These are phyloP conservation scores for Diplodia scrobiculata DNA, from an alignment of 2,329 filamentous ascomycete genomes.

Conservation along the genomic window DNA sequence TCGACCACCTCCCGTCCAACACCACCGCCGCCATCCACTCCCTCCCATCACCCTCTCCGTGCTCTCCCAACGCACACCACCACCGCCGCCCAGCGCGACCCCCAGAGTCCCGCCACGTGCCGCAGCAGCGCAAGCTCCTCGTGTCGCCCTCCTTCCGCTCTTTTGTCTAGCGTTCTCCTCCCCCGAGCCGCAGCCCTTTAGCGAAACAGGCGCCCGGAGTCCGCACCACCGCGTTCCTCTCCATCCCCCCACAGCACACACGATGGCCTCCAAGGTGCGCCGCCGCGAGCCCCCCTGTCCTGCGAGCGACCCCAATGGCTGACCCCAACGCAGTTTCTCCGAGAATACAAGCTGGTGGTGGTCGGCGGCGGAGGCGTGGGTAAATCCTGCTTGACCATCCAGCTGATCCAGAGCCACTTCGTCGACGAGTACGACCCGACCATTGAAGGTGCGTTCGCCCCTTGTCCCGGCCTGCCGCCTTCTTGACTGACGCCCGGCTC, in stretches of 20 bases:
- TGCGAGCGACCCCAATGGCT: constrained; percentile 32
- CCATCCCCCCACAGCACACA: constrained; percentile 30
- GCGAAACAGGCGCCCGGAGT: constrained; percentile 28
- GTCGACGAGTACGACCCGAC: constrained; percentile 99
- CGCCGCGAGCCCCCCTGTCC: background rate
- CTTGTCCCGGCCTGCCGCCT: constrained; percentile 8
- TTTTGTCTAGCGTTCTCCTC: constrained; percentile 27
- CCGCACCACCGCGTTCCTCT: constrained; percentile 23
- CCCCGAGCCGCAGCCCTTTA: constrained; percentile 28
- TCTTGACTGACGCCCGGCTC: constrained; percentile 26
- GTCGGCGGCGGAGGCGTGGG: constrained; percentile 97
- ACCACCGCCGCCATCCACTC: constrained; percentile 26
- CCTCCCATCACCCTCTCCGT: constrained; percentile 25
- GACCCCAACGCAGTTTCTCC: constrained; percentile 50
- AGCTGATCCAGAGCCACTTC: constrained; percentile 80
- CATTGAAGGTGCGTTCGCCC: constrained; percentile 76
- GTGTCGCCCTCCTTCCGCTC: constrained; percentile 24
- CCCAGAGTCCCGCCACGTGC: constrained; percentile 19
- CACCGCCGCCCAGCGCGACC: constrained; percentile 1
- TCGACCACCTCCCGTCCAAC: constrained; percentile 28
- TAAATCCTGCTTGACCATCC: constrained; percentile 98
- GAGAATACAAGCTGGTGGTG: constrained; percentile 70
- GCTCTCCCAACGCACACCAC: constrained; percentile 24
- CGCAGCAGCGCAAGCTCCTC: constrained; percentile 5
- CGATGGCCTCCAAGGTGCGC: constrained; percentile 46